Percentiles rank a stretch among this genome's conserved stretches.
Evolutionary conservation across 345 rosid species (phyloP).

Genomic region (Syzygium aqueum): DNA sequence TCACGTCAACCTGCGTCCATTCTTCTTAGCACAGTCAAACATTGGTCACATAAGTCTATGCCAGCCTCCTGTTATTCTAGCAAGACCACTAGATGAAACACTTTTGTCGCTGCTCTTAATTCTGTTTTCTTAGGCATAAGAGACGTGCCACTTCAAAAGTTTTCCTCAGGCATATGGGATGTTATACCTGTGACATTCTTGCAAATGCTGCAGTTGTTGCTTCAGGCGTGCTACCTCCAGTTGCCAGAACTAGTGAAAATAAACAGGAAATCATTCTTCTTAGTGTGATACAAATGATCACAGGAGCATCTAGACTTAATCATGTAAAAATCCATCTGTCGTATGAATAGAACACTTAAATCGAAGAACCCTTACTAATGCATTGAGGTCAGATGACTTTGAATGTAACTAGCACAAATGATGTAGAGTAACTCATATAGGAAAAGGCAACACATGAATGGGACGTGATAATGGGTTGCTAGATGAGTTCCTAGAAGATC

Average conservation of each 20-base stretch:
- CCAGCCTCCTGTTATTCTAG: not conserved
- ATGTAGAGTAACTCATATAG: not conserved
- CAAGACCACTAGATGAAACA: not conserved
- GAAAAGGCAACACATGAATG: not conserved
- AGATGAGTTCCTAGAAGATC: not conserved
- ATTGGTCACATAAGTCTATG: not conserved
- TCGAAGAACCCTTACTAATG: not conserved
- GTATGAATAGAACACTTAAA: not conserved
- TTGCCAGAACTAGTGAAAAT: constrained; percentile 62
- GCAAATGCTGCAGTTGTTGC: constrained; percentile 58
- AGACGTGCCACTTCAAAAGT: not conserved
- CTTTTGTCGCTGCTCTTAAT: not conserved
- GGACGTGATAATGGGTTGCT: not conserved
- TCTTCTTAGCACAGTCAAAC: not conserved
- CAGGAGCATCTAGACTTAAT: not conserved
- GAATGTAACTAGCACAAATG: not conserved
- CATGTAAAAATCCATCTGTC: not conserved
- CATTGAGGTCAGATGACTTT: not conserved
- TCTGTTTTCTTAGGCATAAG: not conserved
- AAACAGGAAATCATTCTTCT: not conserved
- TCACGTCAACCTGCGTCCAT: not conserved
- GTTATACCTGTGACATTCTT: constrained; percentile 58
- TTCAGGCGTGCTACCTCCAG: constrained; percentile 56
- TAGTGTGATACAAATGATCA: not conserved
- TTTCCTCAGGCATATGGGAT: not conserved